Evolutionary conservation across 177 flowering plant genomes (phyloP).

Genomic region (Vitis hybrid): DNA sequence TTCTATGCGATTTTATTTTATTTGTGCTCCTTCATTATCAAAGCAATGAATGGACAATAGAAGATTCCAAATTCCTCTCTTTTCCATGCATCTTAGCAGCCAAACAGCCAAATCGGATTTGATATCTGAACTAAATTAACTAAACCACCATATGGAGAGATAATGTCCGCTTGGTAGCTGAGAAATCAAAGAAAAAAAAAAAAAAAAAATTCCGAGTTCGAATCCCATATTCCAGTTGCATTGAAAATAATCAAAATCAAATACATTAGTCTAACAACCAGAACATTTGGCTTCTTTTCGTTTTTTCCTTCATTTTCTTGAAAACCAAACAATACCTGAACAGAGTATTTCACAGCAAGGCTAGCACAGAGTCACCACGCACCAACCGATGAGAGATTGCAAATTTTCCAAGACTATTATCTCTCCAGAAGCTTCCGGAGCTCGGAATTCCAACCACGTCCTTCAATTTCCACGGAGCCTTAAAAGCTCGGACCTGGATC

Average conservation of each 20-base stretch:
- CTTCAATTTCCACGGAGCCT: conserved; percentile 74
- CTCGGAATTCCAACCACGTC: conserved; percentile 68
- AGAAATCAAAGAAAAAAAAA: background rate
- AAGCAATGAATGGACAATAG: too few species aligned
- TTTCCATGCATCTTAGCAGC: too few species aligned
- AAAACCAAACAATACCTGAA: conserved; percentile 57
- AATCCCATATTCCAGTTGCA: background rate
- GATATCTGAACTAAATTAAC: too few species aligned
- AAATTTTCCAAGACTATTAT: conserved; percentile 59
- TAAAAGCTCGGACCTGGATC: conserved; percentile 54
- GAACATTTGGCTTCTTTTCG: background rate
- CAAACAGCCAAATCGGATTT: too few species aligned
- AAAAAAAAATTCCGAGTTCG: background rate
- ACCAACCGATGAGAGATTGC: conserved; percentile 79
- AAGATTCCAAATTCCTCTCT: too few species aligned
- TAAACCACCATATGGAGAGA: too few species aligned
- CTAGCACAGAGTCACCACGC: conserved; percentile 67
- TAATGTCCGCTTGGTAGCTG: background rate
- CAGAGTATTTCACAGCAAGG: conserved; percentile 90
- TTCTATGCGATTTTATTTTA: too few species aligned
- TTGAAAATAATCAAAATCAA: too few species aligned
- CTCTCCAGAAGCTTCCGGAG: conserved; percentile 83
- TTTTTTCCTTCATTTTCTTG: background rate
- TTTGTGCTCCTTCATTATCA: too few species aligned
- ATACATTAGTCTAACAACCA: background rate